phyloP scores from a whole-genome alignment of 306 rosid species.

The Dalbergia cochinchinensis region DNA sequence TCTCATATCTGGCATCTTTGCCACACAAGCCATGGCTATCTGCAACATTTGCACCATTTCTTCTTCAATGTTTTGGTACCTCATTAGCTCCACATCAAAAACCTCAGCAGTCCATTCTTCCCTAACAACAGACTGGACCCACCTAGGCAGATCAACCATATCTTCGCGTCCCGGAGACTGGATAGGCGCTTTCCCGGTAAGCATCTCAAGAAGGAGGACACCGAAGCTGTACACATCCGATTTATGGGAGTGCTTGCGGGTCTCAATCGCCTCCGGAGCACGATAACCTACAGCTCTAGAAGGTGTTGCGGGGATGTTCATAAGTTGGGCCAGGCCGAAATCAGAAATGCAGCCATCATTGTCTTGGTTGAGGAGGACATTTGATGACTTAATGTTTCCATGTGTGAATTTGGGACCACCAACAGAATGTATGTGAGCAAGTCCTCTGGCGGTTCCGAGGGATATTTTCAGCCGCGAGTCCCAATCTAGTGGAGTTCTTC shows the following conservation, averaged over 20 bases:
- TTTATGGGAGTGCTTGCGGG: slow-evolving; percentile 89
- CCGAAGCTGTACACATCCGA: slow-evolving; percentile 96
- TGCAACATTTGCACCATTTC: slow-evolving; percentile 99
- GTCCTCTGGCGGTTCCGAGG: slow-evolving; percentile 83
- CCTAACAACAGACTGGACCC: slow-evolving; percentile 98
- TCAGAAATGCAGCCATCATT: slow-evolving; percentile 83
- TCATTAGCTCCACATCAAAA: slow-evolving; percentile 91
- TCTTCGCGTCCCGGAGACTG: slow-evolving; percentile 90
- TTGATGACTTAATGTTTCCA: slow-evolving; percentile 90
- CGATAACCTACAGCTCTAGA: slow-evolving; percentile 93
- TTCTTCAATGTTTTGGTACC: slow-evolving; percentile 90
- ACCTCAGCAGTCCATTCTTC: slow-evolving; percentile 99
- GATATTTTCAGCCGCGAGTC: slow-evolving; percentile 78
- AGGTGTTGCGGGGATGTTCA: slow-evolving; percentile 78
- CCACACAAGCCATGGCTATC: slow-evolving; percentile 93
- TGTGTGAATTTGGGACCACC: slow-evolving; percentile 90
- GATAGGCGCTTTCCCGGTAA: slow-evolving; percentile 94
- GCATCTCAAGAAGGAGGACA: slow-evolving; percentile 88
- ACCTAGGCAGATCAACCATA: slow-evolving; percentile 96
- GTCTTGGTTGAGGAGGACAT: slow-evolving; percentile 85
- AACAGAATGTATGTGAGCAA: slow-evolving; percentile 79
- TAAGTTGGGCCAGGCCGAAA: slow-evolving; percentile 85
- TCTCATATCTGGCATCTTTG: slow-evolving; percentile 85
- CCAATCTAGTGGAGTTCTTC: slow-evolving; percentile 84
- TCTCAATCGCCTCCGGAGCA: slow-evolving; percentile 90